Evolutionary conservation across 2,329 filamentous ascomycete genomes (phyloP).

Genomic region (Calonectria pteridis): DNA sequence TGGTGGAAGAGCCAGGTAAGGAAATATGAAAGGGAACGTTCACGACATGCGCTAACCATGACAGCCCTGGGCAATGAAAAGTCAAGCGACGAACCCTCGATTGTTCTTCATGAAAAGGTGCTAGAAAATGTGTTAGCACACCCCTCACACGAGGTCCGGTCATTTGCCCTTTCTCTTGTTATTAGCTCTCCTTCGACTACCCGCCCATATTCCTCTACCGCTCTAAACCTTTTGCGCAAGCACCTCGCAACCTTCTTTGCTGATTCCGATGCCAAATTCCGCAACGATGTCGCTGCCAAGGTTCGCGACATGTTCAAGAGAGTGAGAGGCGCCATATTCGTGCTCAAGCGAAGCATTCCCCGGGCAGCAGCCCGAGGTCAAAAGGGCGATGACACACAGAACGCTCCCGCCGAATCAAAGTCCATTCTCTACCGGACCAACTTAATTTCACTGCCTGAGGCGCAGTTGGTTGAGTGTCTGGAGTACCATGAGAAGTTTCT

Average conservation of each 20-base stretch:
- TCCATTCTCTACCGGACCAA: conserved; percentile 55
- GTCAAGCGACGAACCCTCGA: conserved; percentile 37
- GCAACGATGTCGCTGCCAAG: conserved; percentile 82
- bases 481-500: conserved; percentile 73
- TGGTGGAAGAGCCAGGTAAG: conserved; percentile 76
- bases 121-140: conserved; percentile 67
- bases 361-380: conserved; percentile 51
- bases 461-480: conserved; percentile 54
- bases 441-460: conserved; percentile 54
- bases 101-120: conserved; percentile 56
- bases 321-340: conserved; percentile 74
- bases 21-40: not conserved
- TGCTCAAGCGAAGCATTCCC: conserved; percentile 61
- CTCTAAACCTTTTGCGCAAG: conserved; percentile 72
- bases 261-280: conserved; percentile 87
- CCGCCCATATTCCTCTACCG: conserved; percentile 74
- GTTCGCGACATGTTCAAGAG: conserved; percentile 83
- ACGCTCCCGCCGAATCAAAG: conserved; percentile 33
- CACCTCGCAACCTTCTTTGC: conserved; percentile 81
- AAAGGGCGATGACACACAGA: conserved; percentile 45
- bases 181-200: conserved; percentile 81
- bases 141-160: conserved; percentile 74
- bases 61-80: conserved; percentile 44
- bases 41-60: conserved; percentile 31
- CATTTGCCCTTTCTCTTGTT: conserved; percentile 85